These are phyloP conservation scores for Euphorbia celastroides DNA, from an alignment of 441 rosid species.

Conservation along the genomic window DNA sequence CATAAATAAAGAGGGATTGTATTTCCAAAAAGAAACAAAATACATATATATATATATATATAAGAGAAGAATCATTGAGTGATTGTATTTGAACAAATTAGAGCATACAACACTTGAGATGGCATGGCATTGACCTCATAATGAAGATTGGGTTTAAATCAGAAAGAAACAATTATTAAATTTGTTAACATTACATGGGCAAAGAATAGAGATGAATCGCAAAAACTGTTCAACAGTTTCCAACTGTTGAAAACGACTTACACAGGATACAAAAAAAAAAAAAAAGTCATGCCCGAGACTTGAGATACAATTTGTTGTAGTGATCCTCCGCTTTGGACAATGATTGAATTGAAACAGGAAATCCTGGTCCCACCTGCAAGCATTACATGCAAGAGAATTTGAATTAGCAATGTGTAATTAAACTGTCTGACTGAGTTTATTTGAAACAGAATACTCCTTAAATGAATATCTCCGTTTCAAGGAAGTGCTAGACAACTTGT, in stretches of 20 bases:
- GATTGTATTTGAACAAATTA: background rate
- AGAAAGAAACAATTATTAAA: background rate
- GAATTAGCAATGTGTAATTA: too few relatives aligned
- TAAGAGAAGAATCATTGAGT: too few relatives aligned
- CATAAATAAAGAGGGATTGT: too few relatives aligned
- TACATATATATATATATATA: too few relatives aligned
- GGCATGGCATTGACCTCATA: constrained; percentile 3
- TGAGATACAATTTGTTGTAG: constrained; percentile 47
- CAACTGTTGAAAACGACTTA: background rate
- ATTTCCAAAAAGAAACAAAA: too few relatives aligned
- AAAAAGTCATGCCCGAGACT: constrained; percentile 8
- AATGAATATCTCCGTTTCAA: background rate
- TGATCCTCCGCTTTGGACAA: constrained; percentile 89
- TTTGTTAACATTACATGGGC: too few relatives aligned
- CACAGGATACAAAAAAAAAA: too few relatives aligned
- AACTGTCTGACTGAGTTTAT: too few relatives aligned
- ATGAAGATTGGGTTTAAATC: background rate
- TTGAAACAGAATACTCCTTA: background rate
- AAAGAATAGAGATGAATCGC: background rate
- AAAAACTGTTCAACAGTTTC: background rate
- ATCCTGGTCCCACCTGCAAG: constrained; percentile 89
- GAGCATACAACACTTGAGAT: background rate
- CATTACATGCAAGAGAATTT: background rate
- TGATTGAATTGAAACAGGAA: constrained; percentile 76
- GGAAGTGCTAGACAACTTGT: background rate